phyloP scores from a whole-genome alignment of 2,329 filamentous ascomycete species.

The Verticillium isaacii region DNA sequence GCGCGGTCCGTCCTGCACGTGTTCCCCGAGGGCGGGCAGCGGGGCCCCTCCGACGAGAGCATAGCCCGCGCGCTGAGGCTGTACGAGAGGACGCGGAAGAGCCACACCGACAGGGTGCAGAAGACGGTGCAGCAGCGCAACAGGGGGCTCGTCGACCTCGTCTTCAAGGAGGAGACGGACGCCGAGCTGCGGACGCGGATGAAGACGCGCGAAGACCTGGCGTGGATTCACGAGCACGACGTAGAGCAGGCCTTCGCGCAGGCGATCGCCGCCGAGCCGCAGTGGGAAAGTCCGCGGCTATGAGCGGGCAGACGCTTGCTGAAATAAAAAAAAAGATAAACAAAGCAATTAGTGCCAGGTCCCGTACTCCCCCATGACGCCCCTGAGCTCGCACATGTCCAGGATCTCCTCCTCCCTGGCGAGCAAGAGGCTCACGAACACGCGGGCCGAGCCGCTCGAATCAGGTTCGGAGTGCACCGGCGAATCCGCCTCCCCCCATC shows the following conservation, averaged over 20 bases:
- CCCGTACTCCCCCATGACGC: background rate
- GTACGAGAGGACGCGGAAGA: conserved; percentile 37
- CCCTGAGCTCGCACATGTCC: conserved; percentile 5
- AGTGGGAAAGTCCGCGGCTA: background rate
- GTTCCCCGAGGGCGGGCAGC: conserved; percentile 15
- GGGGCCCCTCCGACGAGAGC: conserved; percentile 9
- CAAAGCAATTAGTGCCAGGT: background rate
- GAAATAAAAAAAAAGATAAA: background rate
- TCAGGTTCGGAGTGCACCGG: conserved; percentile 11
- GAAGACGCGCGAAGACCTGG: conserved; percentile 27
- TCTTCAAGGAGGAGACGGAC: conserved; percentile 26
- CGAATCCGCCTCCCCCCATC: conserved; percentile 5
- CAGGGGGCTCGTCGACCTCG: conserved; percentile 17
- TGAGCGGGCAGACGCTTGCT: background rate
- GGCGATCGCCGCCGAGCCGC: background rate
- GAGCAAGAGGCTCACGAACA: conserved; percentile 7
- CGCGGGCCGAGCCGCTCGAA: background rate
- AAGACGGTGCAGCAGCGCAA: conserved; percentile 27
- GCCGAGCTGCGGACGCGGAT: conserved; percentile 29
- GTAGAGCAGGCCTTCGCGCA: conserved; percentile 29
- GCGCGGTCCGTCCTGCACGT: conserved; percentile 30
- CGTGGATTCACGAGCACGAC: conserved; percentile 43
- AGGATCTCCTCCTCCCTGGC: conserved; percentile 6
- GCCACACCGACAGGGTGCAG: conserved; percentile 32
- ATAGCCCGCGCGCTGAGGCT: conserved; percentile 26